Base-by-base conservation (phyloP, 371 early-diverging fungal species). In the Mucor indicus region DNA sequence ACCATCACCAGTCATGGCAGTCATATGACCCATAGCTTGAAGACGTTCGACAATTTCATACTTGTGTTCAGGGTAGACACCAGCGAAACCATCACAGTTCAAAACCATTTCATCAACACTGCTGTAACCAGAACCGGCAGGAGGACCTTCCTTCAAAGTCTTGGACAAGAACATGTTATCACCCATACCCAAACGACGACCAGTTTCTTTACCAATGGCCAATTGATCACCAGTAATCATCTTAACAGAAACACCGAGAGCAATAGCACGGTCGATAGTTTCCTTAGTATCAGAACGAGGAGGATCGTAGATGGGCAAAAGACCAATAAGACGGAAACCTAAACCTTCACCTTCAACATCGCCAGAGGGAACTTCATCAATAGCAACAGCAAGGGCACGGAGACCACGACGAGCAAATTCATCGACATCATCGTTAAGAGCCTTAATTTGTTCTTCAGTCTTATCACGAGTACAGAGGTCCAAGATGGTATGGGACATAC, bases 201-300 rank as follows among this genome's bases (percentile, higher is more conserved):
- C 92, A 30, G 92, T 85, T 62, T 93, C 85, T 69, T 85, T 86
- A 47, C 92, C 94, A 71, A 96, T 92, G 48, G 93, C 92, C 38
- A 91, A 79, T 64, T 93, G 94, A 67, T 93, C 94, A 66, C 96
- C 98, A 22, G 96, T 95, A 62, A 95, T 91, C 95, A 97, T 95
- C 77, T 93, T 87, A 52, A 95, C 93, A 57, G 87, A 74, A 51
- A 97, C 88, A 56, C 96, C 96, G 37, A 93, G 87, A 22, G 72
- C 80, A 57, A 87, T 83, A 55, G 93, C 90, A 50, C 89, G 87
- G 48, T 84, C 81, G 53, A 95, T 93, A 24, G 93, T 92, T 57
- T 81, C 86, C 77, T 86, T 83, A 49, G 88, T 84, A 58, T 87
- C 90, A 50, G 83, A 80, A 40, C 88, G 87, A 13, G 95, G 93